Evolutionary conservation across 2,329 filamentous ascomycete genomes (phyloP), one percentile per base, ranked within the genome.

Genomic region (Xylaria sp.): DNA sequence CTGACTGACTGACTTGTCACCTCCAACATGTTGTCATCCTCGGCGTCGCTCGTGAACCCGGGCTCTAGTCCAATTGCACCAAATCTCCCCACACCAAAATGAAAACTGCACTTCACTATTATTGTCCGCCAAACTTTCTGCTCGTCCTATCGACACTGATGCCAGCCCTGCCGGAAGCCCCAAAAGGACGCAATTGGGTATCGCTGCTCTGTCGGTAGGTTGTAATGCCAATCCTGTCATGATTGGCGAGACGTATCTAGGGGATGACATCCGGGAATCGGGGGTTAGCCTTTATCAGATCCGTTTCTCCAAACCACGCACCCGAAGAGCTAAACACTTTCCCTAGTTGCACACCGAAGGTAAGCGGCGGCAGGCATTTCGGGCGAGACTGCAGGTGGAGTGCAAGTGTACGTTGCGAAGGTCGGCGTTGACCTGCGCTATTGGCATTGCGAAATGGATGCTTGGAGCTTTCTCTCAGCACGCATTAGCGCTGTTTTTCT

Each of bases 291-390:
- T 52, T 48, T 15, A 29, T 38, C 17, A 41, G 46, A 44, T 40
- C 15, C 23, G 6, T 40, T 21, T 33, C 37, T 29, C 23, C 35
- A 62, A 53, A 7, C n/a, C 37, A 37, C 19, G 49, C 41, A 38
- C 49, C 43, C n/a, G 35, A 40, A 38, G n/a, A 21, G 44, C 23
- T 6, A 44, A 31, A 33, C n/a, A 38, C 10, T 31, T 53, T 51
- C 54, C 40, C 49, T 44, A 49, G n/a, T 21, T 48, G 44, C 23
- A 55, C 63, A 63, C 60, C 63, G 57, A 65, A 46, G 49, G 59
- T 47, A n/a, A 54, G 9, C 19, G 33, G 33, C 63, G 54, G 56
- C 57, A 61, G 49, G 60, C 57, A 60, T 35, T 31, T 48, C 38
- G 35, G 29, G 51, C 38, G 19, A 41, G 44, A 53, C 40, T 53